Conservation (phyloP, 2,329 filamentous ascomycete genomes). For the Cladophialophora yegresii region DNA sequence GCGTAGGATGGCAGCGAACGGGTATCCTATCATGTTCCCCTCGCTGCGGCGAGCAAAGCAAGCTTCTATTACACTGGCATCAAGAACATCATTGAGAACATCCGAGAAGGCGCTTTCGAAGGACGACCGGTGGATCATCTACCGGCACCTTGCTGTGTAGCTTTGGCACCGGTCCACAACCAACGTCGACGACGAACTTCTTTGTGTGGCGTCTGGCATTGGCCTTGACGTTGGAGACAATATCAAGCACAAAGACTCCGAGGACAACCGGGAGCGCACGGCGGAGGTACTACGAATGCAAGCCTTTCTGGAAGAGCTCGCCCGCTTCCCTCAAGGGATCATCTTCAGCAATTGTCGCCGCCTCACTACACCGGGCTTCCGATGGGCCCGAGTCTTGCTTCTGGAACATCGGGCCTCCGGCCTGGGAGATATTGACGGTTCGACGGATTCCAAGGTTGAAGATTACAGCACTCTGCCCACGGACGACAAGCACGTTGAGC, state of each 20-base stretch:
- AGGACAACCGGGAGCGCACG: background rate
- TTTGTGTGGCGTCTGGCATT: background rate
- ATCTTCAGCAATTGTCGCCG: constrained; percentile 4
- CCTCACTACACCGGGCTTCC: background rate
- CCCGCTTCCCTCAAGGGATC: constrained; percentile 1
- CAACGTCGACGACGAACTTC: constrained; percentile 1
- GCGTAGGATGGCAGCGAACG: background rate
- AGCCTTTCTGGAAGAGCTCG: constrained; percentile 2
- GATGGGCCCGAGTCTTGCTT: background rate
- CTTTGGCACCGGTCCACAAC: constrained; percentile 1
- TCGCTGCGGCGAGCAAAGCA: background rate
- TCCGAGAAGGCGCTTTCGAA: background rate
- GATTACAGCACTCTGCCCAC: constrained; percentile 1
- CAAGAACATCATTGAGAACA: constrained; percentile 6
- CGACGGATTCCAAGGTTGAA: constrained; percentile 1
- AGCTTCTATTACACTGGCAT: constrained; percentile 3
- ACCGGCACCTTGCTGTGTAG: background rate
- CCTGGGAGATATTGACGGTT: background rate
- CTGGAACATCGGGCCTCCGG: background rate
- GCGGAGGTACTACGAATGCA: constrained; percentile 5
- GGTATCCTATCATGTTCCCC: background rate
- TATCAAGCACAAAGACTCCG: background rate
- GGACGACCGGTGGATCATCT: constrained; percentile 1
- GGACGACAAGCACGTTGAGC: constrained; percentile 1
- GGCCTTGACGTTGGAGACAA: background rate